These are phyloP conservation scores for Tulasnella sp. DNA, from an alignment of 768 basidiomycete species.

Conservation along the genomic window DNA sequence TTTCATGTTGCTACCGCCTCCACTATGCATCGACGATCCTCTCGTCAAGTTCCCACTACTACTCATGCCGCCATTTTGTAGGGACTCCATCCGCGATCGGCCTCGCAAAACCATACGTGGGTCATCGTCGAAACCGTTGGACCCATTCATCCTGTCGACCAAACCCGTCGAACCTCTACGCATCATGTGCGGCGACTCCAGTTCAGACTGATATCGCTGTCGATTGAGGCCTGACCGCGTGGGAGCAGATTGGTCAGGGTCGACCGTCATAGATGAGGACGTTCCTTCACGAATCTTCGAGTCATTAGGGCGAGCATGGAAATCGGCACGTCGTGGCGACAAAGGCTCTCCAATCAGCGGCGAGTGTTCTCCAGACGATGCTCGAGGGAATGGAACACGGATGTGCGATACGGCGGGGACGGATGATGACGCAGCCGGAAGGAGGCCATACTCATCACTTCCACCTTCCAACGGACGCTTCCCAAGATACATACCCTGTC, in stretches of 20 bases:
- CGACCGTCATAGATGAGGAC: background rate
- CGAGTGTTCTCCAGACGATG: slow-evolving; percentile 17
- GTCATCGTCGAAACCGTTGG: background rate
- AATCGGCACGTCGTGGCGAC: background rate
- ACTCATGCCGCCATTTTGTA: slow-evolving; percentile 46
- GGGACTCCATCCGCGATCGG: slow-evolving; percentile 61
- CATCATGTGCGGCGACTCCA: slow-evolving; percentile 5
- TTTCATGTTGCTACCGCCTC: slow-evolving; percentile 50
- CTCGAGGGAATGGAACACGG: slow-evolving; percentile 19
- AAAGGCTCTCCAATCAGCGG: background rate
- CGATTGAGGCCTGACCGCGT: slow-evolving; percentile 17
- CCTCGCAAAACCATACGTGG: slow-evolving; percentile 26
- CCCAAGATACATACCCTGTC: slow-evolving; percentile 9
- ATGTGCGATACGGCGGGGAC: slow-evolving; percentile 13
- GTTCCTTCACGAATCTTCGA: too few relatives aligned
- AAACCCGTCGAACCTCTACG: background rate
- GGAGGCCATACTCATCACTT: background rate
- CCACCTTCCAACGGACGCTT: slow-evolving; percentile 11
- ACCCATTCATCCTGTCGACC: background rate
- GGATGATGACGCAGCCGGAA: background rate
- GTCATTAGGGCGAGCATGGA: too few relatives aligned
- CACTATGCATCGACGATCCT: slow-evolving; percentile 33
- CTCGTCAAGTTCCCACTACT: slow-evolving; percentile 48
- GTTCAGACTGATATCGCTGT: slow-evolving; percentile 24
- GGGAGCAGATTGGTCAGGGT: background rate